Conservation (phyloP, 768 basidiomycete genomes). For the Pisolithus sp. region DNA sequence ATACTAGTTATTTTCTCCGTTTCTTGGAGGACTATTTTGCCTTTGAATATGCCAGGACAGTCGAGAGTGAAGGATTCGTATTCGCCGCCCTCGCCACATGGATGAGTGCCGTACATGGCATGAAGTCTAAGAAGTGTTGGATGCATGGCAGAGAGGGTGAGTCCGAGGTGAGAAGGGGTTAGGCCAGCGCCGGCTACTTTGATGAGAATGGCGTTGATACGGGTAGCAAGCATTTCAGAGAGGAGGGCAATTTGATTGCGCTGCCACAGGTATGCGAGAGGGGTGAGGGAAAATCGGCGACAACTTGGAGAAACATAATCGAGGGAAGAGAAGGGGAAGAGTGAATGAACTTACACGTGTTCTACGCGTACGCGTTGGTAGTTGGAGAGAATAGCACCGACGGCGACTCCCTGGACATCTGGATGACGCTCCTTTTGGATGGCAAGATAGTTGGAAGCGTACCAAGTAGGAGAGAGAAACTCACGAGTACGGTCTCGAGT, state of each 20-base stretch:
- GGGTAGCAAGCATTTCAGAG: conserved; percentile 75
- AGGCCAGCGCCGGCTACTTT: conserved; percentile 96
- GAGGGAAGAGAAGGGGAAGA: not conserved
- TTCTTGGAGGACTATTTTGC: conserved; percentile 59
- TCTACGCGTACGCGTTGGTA: conserved; percentile 97
- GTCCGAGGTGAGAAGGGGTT: conserved; percentile 70
- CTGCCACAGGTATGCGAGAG: conserved; percentile 92
- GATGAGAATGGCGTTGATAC: conserved; percentile 79
- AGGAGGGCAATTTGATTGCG: conserved; percentile 82
- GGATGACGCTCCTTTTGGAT: conserved; percentile 60
- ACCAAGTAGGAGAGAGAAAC: conserved; percentile 6
- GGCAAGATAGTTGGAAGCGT: not conserved
- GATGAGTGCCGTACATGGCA: conserved; percentile 76
- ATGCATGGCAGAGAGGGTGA: conserved; percentile 67
- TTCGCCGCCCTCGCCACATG: conserved; percentile 97
- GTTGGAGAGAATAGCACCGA: conserved; percentile 95
- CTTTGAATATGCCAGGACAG: conserved; percentile 80
- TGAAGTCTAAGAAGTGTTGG: conserved; percentile 70
- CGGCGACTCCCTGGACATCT: conserved; percentile 79
- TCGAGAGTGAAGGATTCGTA: conserved; percentile 93
- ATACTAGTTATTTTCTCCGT: conserved; percentile 71
- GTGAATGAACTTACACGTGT: conserved; percentile 67
- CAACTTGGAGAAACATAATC: conserved; percentile 45
- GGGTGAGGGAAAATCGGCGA: conserved; percentile 67
- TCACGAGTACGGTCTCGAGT: conserved; percentile 70